These are phyloP conservation scores for Chrysanthemum lavandulifolium DNA, from an alignment of 129 eudicot genomes.

Conservation along the genomic window DNA sequence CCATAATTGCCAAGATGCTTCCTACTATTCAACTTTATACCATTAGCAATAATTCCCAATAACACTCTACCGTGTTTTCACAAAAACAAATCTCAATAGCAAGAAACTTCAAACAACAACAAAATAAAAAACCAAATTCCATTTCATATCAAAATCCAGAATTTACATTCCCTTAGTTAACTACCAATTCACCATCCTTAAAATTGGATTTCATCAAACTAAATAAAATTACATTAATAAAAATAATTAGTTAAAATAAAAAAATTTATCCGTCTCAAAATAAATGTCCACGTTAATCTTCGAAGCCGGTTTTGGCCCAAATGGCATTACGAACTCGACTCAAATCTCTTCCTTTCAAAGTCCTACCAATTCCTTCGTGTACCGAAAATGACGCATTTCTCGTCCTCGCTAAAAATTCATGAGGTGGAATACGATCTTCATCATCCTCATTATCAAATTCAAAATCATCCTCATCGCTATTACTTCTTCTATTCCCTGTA, in stretches of 20 bases:
- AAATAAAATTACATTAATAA: not conserved
- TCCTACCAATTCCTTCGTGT: slow-evolving; percentile 88
- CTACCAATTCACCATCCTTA: slow-evolving; percentile 23
- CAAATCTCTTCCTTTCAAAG: slow-evolving; percentile 82
- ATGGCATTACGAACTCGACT: slow-evolving; percentile 77
- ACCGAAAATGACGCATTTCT: slow-evolving; percentile 75
- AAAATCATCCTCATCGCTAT: slow-evolving; percentile 42
- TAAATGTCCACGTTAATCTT: slow-evolving; percentile 40
- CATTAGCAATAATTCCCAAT: not conserved
- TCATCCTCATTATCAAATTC: slow-evolving; percentile 38
- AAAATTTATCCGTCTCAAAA: not conserved
- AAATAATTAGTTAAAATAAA: slow-evolving; percentile 2
- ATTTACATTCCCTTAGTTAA: slow-evolving; percentile 28
- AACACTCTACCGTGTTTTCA: not conserved
- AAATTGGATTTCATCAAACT: slow-evolving; percentile 2
- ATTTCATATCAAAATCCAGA: slow-evolving; percentile 28
- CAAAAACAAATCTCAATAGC: not conserved
- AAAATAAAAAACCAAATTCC: slow-evolving; percentile 18
- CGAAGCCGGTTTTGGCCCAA: slow-evolving; percentile 79
- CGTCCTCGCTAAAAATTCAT: slow-evolving; percentile 77
- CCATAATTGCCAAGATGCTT: slow-evolving; percentile 20
- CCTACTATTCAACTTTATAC: slow-evolving; percentile 12
- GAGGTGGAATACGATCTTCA: slow-evolving; percentile 81
- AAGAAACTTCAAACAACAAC: not conserved
- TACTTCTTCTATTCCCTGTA: slow-evolving; percentile 46